Conservation (phyloP, 2,329 filamentous ascomycete genomes). For the Xylogone sp. region DNA sequence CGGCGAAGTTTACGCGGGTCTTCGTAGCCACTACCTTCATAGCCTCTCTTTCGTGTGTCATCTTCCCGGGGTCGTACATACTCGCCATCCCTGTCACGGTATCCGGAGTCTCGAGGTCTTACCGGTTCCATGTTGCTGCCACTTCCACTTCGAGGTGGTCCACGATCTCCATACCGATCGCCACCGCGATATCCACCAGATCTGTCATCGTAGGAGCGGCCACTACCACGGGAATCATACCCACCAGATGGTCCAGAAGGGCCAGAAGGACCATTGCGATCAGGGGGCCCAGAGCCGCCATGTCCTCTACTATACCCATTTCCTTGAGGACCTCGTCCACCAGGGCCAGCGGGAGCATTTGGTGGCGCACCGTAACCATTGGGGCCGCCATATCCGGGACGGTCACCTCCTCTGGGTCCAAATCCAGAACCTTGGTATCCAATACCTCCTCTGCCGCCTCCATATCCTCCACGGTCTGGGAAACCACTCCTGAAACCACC, state of each 20-base stretch:
- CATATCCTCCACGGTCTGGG: slow-evolving; percentile 25
- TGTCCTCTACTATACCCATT: slow-evolving; percentile 26
- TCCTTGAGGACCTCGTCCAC: slow-evolving; percentile 31
- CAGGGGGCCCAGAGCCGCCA: slow-evolving; percentile 27
- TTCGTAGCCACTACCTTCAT: slow-evolving; percentile 60
- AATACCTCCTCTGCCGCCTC: slow-evolving; percentile 27
- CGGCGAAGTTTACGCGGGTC: slow-evolving; percentile 65
- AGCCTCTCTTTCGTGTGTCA: slow-evolving; percentile 42
- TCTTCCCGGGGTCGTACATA: slow-evolving; percentile 50
- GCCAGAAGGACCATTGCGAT: slow-evolving; percentile 27
- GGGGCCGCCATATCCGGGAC: slow-evolving; percentile 23
- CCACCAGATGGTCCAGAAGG: slow-evolving; percentile 38
- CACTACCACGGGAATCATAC: slow-evolving; percentile 48
- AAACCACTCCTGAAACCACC: slow-evolving; percentile 40
- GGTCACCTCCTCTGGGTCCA: slow-evolving; percentile 13
- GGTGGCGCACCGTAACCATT: slow-evolving; percentile 49
- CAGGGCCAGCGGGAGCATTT: slow-evolving; percentile 58
- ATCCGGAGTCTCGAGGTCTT: slow-evolving; percentile 59
- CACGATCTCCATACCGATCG: slow-evolving; percentile 31
- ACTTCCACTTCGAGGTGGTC: slow-evolving; percentile 24
- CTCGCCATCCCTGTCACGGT: slow-evolving; percentile 38
- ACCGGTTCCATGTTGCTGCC: slow-evolving; percentile 85
- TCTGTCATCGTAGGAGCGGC: slow-evolving; percentile 60
- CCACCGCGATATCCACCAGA: slow-evolving; percentile 39
- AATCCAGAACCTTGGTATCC: slow-evolving; percentile 27